These are phyloP conservation scores for Actinomucor elegans DNA, from an alignment of 371 early-diverging fungal species.

Conservation along the genomic window DNA sequence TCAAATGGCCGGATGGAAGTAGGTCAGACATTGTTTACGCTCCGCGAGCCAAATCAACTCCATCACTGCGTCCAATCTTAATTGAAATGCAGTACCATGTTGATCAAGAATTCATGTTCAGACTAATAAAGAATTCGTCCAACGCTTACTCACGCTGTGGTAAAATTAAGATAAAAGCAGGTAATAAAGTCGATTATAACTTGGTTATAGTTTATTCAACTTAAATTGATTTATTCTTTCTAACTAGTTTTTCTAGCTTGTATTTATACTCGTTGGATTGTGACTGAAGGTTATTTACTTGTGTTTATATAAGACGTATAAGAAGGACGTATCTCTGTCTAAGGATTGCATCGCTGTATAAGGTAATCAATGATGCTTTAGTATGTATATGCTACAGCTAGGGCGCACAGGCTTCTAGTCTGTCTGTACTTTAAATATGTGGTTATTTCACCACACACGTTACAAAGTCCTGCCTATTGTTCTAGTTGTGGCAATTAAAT, in stretches of 20 bases:
- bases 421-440: no score
- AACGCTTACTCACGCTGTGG: constrained; percentile 1
- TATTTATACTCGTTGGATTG: no score
- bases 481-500: constrained; percentile 13
- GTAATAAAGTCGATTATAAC: no score
- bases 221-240: no score
- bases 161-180: no score
- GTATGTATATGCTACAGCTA: constrained; percentile 13
- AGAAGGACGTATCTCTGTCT: constrained; percentile 4
- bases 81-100: constrained; percentile 3
- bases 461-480: constrained; percentile 15
- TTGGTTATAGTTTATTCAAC: no score
- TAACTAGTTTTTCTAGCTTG: no score
- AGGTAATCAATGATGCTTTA: constrained; percentile 1
- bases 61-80: background rate
- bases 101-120: constrained; percentile 3
- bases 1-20: background rate
- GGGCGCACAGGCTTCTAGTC: no score
- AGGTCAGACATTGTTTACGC: background rate
- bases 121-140: background rate
- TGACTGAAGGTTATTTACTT: no score
- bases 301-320: no score
- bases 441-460: constrained; percentile 11
- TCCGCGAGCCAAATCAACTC: background rate
- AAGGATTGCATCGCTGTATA: constrained; percentile 7